Percentiles rank a stretch among this genome's conserved stretches.
These are phyloP conservation scores for Psilocybe azurescens DNA, from an alignment of 768 basidiomycete genomes.

Conservation along the genomic window DNA sequence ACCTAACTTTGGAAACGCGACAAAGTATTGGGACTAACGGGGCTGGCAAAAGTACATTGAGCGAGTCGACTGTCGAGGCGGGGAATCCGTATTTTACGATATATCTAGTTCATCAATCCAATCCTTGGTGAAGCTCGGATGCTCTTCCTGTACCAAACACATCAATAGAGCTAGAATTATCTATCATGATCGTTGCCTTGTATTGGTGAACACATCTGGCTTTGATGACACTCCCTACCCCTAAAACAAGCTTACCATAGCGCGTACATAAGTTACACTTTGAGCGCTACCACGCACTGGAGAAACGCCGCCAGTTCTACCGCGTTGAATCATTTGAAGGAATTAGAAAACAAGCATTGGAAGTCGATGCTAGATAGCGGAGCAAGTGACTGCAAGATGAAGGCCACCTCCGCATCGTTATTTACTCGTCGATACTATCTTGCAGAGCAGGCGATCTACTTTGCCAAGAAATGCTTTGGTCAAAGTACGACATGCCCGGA, in stretches of 20 bases:
- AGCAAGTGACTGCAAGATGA: neutral
- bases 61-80: no score
- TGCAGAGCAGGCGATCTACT: neutral
- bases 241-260: neutral
- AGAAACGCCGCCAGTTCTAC: neutral
- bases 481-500: neutral
- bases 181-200: slow-evolving; percentile 8
- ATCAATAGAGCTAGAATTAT: neutral
- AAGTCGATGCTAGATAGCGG: neutral
- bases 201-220: slow-evolving; percentile 22
- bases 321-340: neutral
- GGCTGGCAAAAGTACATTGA: no score
- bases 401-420: neutral
- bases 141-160: slow-evolving; percentile 3
- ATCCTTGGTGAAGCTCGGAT: neutral
- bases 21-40: no score
- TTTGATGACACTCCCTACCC: slow-evolving; percentile 15
- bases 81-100: no score
- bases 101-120: slow-evolving; percentile 5
- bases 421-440: neutral
- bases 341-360: neutral
- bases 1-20: no score
- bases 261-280: neutral
- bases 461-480: neutral
- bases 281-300: slow-evolving; percentile 10